Percentiles rank a stretch among this genome's conserved stretches.
phyloP scores from a whole-genome alignment of 371 early-diverging fungal species.

The Catenaria anguillulae region DNA sequence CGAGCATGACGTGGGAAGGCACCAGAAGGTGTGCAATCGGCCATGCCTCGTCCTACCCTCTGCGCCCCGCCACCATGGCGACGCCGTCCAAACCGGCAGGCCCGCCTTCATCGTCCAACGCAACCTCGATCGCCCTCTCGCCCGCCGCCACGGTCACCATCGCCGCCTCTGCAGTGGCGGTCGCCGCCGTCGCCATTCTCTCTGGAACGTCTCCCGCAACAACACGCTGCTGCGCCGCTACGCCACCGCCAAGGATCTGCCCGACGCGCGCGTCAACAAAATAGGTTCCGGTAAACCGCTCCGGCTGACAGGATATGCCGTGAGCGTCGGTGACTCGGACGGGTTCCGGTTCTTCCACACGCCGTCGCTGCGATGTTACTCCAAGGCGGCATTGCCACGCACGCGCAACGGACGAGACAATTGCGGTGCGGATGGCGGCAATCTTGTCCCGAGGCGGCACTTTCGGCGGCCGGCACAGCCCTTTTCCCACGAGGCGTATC shows the following conservation, averaged over 20 bases:
- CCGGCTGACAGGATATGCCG: not conserved
- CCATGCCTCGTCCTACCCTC: too few relatives aligned
- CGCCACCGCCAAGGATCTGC: not conserved
- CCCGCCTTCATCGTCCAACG: too few relatives aligned
- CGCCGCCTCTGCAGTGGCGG: not conserved
- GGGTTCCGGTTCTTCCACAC: conserved; percentile 8
- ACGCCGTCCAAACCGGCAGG: too few relatives aligned
- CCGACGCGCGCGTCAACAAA: not conserved
- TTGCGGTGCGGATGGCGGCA: not conserved
- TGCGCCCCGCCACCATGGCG: too few relatives aligned
- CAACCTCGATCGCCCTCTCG: too few relatives aligned
- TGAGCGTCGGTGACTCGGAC: conserved; percentile 1
- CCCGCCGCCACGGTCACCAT: too few relatives aligned
- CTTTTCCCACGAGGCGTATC: conserved; percentile 39
- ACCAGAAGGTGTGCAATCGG: too few relatives aligned
- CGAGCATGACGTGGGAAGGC: too few relatives aligned
- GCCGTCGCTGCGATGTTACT: not conserved
- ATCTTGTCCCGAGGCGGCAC: conserved; percentile 22
- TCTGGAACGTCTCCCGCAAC: not conserved
- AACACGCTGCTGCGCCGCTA: not conserved
- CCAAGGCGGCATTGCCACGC: not conserved
- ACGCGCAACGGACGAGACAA: not conserved
- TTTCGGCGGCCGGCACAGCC: conserved; percentile 61
- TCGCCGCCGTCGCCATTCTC: not conserved
- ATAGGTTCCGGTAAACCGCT: not conserved